A percentile compares a stretch with the other conserved stretches of the same genome.
Evolutionary conservation across 2,329 filamentous ascomycete species (phyloP).

Genomic region (Emmonsiellopsis sp.): DNA sequence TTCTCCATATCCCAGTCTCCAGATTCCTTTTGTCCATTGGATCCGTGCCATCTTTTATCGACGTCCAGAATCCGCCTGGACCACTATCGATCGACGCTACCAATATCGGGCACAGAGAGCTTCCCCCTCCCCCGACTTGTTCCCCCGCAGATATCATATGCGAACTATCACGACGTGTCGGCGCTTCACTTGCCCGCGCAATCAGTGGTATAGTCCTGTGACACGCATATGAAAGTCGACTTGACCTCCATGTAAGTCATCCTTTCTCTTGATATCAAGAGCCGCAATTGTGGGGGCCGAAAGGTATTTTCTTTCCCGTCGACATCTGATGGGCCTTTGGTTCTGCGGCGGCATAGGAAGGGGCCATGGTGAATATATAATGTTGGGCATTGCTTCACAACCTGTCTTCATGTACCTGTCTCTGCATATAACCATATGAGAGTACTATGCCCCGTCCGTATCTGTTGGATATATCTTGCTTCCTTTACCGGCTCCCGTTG

Average conservation of each 20-base stretch:
- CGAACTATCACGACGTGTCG: neutral
- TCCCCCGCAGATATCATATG: neutral
- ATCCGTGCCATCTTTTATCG: neutral
- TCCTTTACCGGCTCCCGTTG: neutral
- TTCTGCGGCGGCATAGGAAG: neutral
- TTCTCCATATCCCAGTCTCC: neutral
- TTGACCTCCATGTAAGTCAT: neutral
- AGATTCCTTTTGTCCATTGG: neutral
- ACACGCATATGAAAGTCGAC: neutral
- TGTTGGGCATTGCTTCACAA: neutral
- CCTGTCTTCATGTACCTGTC: neutral
- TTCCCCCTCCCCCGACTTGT: neutral
- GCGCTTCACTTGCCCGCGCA: neutral
- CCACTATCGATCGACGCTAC: neutral
- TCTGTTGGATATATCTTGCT: neutral
- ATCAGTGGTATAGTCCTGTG: neutral
- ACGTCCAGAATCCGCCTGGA: neutral
- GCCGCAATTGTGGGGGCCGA: neutral
- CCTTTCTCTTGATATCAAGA: neutral
- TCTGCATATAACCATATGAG: neutral
- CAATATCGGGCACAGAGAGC: neutral
- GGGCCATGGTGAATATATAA: neutral
- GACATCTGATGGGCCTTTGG: neutral
- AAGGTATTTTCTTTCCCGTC: neutral
- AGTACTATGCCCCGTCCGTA: neutral